Percentiles rank a stretch among this genome's conserved stretches.
Conservation (phyloP, 768 basidiomycete species). For the Coprinopsis cinerea region DNA sequence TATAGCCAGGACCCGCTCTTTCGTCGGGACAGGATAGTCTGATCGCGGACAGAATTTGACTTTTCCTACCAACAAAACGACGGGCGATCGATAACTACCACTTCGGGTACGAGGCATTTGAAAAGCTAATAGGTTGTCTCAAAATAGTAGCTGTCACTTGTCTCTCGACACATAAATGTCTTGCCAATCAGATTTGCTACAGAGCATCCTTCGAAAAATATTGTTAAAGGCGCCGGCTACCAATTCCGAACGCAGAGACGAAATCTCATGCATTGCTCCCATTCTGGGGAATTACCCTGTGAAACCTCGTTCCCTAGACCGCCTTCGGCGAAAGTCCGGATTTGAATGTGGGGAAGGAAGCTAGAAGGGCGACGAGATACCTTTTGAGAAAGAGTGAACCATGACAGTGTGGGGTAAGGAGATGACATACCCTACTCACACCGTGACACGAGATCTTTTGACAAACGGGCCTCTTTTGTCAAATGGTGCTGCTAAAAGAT, state of each 20-base stretch:
- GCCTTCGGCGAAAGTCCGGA: slow-evolving; percentile 6
- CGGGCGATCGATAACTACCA: not conserved
- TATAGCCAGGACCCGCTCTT: no score
- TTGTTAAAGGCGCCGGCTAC: not conserved
- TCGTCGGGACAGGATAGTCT: no score
- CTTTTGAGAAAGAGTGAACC: not conserved
- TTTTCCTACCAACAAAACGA: no score
- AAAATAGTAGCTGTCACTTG: not conserved
- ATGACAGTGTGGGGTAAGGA: not conserved
- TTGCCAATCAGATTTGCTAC: not conserved
- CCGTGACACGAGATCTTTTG: no score
- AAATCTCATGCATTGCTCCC: slow-evolving; percentile 3
- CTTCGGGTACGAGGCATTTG: not conserved
- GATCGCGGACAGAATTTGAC: no score
- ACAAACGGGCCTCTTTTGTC: no score
- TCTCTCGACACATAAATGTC: not conserved
- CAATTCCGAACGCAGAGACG: slow-evolving; percentile 2
- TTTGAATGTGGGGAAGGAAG: slow-evolving; percentile 1
- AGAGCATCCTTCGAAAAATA: not conserved
- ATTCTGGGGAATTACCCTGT: slow-evolving; percentile 9
- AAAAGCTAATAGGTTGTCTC: slow-evolving; percentile 1
- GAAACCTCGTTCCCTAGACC: not conserved
- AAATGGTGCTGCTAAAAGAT: no score
- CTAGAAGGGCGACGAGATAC: not conserved
- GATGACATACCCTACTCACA: slow-evolving; percentile 5